A percentile compares a stretch with the other conserved stretches of the same genome.
These are phyloP conservation scores for Iris macrosiphon DNA, from an alignment of 106 monocot species.

Conservation along the genomic window DNA sequence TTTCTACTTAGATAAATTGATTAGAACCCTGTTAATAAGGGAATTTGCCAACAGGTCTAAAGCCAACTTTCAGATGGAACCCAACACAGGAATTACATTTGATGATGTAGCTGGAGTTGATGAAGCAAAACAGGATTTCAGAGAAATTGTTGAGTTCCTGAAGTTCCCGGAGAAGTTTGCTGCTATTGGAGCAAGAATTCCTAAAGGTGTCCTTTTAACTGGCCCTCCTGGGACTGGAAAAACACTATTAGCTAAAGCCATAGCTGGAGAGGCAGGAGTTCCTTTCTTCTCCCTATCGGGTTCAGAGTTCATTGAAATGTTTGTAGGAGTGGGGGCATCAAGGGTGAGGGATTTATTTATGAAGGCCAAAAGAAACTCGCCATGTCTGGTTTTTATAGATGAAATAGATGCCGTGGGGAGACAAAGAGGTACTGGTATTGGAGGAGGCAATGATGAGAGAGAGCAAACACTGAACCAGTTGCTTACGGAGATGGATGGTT, in stretches of 20 bases:
- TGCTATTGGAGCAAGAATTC: slow-evolving; percentile 54
- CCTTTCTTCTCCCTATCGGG: slow-evolving; percentile 76
- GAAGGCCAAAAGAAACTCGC: slow-evolving; percentile 63
- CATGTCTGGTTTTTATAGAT: slow-evolving; percentile 72
- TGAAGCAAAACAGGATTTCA: slow-evolving; percentile 78
- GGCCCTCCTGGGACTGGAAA: slow-evolving; percentile 72
- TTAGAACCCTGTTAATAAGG: neutral
- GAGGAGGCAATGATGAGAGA: slow-evolving; percentile 81
- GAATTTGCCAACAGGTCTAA: slow-evolving; percentile 30
- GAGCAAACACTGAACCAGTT: slow-evolving; percentile 80
- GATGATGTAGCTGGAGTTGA: slow-evolving; percentile 77
- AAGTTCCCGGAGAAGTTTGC: slow-evolving; percentile 58
- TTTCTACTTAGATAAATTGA: no score
- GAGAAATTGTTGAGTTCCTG: slow-evolving; percentile 57
- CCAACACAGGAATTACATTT: slow-evolving; percentile 75
- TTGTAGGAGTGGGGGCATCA: slow-evolving; percentile 66
- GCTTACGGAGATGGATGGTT: slow-evolving; percentile 80
- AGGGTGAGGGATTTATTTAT: slow-evolving; percentile 75
- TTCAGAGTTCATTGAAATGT: slow-evolving; percentile 80
- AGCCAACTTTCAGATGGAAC: slow-evolving; percentile 82
- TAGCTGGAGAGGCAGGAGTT: slow-evolving; percentile 73
- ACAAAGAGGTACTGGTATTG: slow-evolving; percentile 62
- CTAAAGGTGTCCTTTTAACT: slow-evolving; percentile 59
- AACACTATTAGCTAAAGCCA: slow-evolving; percentile 62
- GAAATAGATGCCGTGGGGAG: slow-evolving; percentile 77